These are phyloP conservation scores for Paramecium sexaurelia DNA, from an alignment of 73 alveolate genomes.

Conservation along the genomic window DNA sequence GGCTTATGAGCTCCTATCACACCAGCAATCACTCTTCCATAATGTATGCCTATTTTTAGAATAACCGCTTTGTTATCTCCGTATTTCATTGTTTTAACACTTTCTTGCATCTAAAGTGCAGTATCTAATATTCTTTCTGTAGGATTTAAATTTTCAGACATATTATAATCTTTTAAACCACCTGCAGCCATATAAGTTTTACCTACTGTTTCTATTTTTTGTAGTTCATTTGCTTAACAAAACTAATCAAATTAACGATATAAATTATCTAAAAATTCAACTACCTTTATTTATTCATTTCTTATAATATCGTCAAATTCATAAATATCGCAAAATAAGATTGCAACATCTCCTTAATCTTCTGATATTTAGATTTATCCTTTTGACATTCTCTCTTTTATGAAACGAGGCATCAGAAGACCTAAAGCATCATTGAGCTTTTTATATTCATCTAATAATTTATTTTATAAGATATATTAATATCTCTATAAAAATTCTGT, in stretches of 20 bases:
- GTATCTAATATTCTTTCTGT: constrained; percentile 65
- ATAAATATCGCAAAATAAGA: constrained; percentile 83
- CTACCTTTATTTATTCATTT: constrained; percentile 45
- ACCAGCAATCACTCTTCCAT: constrained; percentile 96
- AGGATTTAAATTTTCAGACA: constrained; percentile 40
- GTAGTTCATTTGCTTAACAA: constrained; percentile 80
- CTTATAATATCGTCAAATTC: constrained; percentile 79
- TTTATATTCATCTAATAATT: background rate
- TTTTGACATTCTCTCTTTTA: constrained; percentile 35
- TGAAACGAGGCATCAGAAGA: background rate
- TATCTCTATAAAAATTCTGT: constrained; percentile 38
- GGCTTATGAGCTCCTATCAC: constrained; percentile 98
- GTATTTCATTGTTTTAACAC: constrained; percentile 41
- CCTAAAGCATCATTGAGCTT: constrained; percentile 33
- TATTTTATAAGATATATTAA: background rate
- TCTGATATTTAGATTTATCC: constrained; percentile 68
- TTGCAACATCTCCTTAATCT: constrained; percentile 83
- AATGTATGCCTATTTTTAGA: constrained; percentile 96
- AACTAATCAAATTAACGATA: constrained; percentile 77
- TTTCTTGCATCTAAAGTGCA: constrained; percentile 63
- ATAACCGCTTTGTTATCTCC: constrained; percentile 65
- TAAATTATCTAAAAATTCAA: constrained; percentile 72
- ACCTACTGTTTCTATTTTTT: constrained; percentile 89
- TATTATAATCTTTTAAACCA: constrained; percentile 64
- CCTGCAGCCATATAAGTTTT: constrained; percentile 90